phyloP scores from a whole-genome alignment of 352 stramenopile genomes.

The Ochromonadaceae sp. region DNA sequence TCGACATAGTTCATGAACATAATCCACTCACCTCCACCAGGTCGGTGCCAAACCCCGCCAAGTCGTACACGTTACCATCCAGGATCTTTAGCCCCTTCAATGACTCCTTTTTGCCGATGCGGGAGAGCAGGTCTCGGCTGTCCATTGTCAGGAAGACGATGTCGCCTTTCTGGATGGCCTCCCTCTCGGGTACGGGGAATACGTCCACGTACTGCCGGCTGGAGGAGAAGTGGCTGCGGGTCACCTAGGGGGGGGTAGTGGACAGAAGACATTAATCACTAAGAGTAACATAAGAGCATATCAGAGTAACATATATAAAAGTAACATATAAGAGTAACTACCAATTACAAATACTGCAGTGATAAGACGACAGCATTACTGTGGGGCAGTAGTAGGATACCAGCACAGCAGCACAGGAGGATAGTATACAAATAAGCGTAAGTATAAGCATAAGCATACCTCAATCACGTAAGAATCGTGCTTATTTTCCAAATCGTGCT shows the following conservation, averaged over 20 bases:
- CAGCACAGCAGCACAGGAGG: too few relatives aligned
- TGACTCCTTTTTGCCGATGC: neutral
- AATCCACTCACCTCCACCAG: neutral
- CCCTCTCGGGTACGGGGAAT: constrained; percentile 19
- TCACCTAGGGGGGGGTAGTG: too few relatives aligned
- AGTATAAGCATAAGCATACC: too few relatives aligned
- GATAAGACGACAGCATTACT: neutral
- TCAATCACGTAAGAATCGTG: too few relatives aligned
- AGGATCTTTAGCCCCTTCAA: constrained; percentile 28
- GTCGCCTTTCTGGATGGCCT: constrained; percentile 27
- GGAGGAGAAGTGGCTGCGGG: too few relatives aligned
- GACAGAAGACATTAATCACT: too few relatives aligned
- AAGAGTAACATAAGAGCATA: neutral
- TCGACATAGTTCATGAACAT: constrained; percentile 4
- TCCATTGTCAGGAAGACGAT: constrained; percentile 26
- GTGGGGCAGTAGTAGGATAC: too few relatives aligned
- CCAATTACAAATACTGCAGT: neutral
- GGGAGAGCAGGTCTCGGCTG: neutral
- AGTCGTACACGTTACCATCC: constrained; percentile 25
- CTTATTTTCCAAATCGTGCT: too few relatives aligned
- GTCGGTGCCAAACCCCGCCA: constrained; percentile 24
- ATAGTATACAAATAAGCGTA: too few relatives aligned
- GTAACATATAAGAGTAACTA: neutral
- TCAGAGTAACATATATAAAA: neutral
- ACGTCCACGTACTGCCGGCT: constrained; percentile 27